Base-by-base conservation (phyloP, 2,329 filamentous ascomycete genomes). In the Colletotrichum incanum region DNA sequence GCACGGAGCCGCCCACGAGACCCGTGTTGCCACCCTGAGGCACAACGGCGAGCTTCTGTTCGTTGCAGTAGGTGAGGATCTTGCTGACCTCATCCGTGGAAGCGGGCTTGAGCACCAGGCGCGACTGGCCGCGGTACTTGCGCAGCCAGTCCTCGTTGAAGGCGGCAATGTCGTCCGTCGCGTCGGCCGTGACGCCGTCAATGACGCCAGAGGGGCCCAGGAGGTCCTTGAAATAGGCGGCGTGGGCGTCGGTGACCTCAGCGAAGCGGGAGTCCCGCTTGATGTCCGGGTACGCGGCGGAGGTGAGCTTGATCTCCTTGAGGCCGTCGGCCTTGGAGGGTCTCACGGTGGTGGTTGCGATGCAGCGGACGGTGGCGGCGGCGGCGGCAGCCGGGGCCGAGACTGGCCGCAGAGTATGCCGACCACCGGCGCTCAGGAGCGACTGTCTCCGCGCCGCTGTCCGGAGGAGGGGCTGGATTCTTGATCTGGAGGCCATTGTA, bases 121-220 rank as follows among this genome's bases (percentile, higher is more conserved):
- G 91, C 73, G 94, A 91, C 83, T 98, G 95, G 39, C 96, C 97
- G 73, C 94, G 92, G 86, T 98, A 99, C 85, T 99, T 99, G 83
- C 94, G 92, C 95, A 99, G 98, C 96, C 97, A 99, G 84, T 99
- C 96, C 80, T 92, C 91, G 83, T 99, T 99, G 88, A 95, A 99
- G 9, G 93, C 90, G 80, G 96, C 94, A 75, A 98, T 88, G 80
- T 98, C 96, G 77, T 94, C 93, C 2, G 87, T 85, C 39, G 84
- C 91, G 82, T 95, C 91, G 76, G 90, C 83, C 4, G 91, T 94
- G 66, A 98, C 88, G 62, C 94, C 94, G 80, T 98, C 95, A 73
- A 98, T 90, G 63, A 98, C 87, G 2, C 94, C 95, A 45, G 93
- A 93, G 45, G 92, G 90, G 67, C 94, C 94, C 43, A 99, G 88